Percentiles rank a stretch among this genome's conserved stretches.
phyloP scores from a whole-genome alignment of 257 asterid genomes.

The Nemophila menziesii region DNA sequence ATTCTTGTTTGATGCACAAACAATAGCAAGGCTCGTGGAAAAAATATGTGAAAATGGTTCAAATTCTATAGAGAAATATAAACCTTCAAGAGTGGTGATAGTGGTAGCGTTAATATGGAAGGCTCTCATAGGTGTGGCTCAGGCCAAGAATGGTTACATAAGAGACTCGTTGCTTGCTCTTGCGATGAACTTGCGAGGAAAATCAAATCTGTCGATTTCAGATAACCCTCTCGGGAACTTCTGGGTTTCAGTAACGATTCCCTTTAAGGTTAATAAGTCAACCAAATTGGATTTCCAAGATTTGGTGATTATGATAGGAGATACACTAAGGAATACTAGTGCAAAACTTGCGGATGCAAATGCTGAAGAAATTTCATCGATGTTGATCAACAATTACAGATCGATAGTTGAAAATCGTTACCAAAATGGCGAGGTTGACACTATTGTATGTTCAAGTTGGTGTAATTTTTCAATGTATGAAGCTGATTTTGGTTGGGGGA shows the following conservation, averaged over 20 bases:
- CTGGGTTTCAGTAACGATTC: background rate
- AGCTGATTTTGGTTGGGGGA: constrained; percentile 25
- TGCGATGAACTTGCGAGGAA: constrained; percentile 13
- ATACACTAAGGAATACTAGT: background rate
- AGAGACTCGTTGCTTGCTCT: background rate
- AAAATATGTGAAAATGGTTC: background rate
- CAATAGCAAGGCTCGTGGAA: background rate
- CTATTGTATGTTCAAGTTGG: constrained; percentile 4
- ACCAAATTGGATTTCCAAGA: background rate
- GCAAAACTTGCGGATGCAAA: constrained; percentile 2
- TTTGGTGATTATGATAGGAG: background rate
- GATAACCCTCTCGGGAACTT: constrained; percentile 10
- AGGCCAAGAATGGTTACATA: constrained; percentile 3
- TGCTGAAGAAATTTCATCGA: constrained; percentile 8
- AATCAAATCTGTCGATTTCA: background rate
- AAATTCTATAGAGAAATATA: background rate
- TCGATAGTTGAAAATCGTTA: background rate
- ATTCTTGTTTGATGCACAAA: constrained; percentile 4
- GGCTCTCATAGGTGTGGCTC: constrained; percentile 5
- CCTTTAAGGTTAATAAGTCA: background rate
- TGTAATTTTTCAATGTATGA: constrained; percentile 7
- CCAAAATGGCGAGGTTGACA: background rate
- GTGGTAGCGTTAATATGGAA: constrained; percentile 14
- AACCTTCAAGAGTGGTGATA: constrained; percentile 3
- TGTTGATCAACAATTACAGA: background rate